Evolutionary conservation across 176 grass and related monocot species (phyloP), one percentile per base, ranked within the genome.

Genomic region (Pontederia paniculata): DNA sequence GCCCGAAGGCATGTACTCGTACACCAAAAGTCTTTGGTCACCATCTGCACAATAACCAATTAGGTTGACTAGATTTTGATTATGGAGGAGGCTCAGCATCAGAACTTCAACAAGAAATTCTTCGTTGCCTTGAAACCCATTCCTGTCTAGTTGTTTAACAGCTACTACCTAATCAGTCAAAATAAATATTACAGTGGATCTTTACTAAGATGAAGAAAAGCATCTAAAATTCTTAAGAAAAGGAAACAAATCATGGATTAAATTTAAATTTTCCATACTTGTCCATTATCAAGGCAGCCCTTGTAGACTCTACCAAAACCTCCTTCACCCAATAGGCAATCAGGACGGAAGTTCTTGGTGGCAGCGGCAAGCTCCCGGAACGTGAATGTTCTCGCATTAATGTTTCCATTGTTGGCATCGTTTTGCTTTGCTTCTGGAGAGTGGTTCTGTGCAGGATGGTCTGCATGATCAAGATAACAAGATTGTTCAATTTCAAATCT

Each of bases 241-340:
- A 44, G 19, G 9, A n/a, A 9, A 45, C 9, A 17, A 9, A 42
- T 10, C 43, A 9, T 20, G 6, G 17, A 60, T 9, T 8, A 60
- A 18, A 45, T 8, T 21, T 61, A 8, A 3, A 45, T 17, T 58
- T 52, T 3, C 5, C 19, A 21, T 46, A 61, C 58, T 42, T 61
- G 42, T 11, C 58, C 58, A 22, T 45, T 45, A 41, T 61, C 42
- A 61, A 61, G 16, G 17, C 10, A 45, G 45, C 58, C 58, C 42
- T 61, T 45, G 42, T 61, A 61, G 45, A 61, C 58, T 22, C 42
- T 61, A 46, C 58, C 58, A 46, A 61, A 61, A 0, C 58, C 58
- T 61, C 58, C 58, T 61, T 45, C 42, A 61, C 58, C 58, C 42
- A 61, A 18, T 21, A 61, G 58, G 42, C 58, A 46, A 21, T 61